These are phyloP conservation scores for Pterocarpus santalinus DNA, from an alignment of 306 rosid genomes.

Conservation along the genomic window DNA sequence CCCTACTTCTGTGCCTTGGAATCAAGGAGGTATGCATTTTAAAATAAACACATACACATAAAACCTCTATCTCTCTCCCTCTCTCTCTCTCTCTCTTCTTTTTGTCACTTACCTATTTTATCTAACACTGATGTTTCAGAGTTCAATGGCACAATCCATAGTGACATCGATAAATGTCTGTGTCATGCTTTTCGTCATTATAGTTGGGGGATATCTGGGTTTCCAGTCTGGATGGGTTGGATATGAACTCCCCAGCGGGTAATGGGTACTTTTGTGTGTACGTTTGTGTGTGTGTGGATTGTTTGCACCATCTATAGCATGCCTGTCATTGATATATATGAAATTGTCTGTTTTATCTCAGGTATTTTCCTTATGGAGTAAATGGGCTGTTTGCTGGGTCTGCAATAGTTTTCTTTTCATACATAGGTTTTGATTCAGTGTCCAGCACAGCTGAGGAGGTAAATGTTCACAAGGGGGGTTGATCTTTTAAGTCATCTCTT, in stretches of 20 bases:
- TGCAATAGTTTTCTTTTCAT: slow-evolving; percentile 78
- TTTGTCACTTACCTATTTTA: slow-evolving; percentile 27
- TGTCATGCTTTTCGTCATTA: slow-evolving; percentile 68
- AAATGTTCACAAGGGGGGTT: slow-evolving; percentile 25
- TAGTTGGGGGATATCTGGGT: slow-evolving; percentile 73
- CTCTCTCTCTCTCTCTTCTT: background rate
- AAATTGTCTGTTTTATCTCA: slow-evolving; percentile 46
- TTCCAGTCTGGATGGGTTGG: slow-evolving; percentile 78
- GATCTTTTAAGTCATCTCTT: too few relatives aligned
- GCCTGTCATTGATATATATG: slow-evolving; percentile 24
- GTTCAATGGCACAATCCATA: slow-evolving; percentile 69
- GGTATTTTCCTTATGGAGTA: slow-evolving; percentile 74
- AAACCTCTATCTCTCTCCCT: background rate
- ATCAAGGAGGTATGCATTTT: slow-evolving; percentile 67
- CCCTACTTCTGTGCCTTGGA: slow-evolving; percentile 71
- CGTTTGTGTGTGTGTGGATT: slow-evolving; percentile 7
- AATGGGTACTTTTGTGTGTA: slow-evolving; percentile 40
- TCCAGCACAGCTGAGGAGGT: slow-evolving; percentile 85
- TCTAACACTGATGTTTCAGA: slow-evolving; percentile 59
- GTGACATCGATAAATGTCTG: slow-evolving; percentile 65
- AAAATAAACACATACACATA: background rate
- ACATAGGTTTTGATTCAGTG: slow-evolving; percentile 80
- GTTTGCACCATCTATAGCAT: slow-evolving; percentile 27
- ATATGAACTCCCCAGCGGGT: slow-evolving; percentile 74
- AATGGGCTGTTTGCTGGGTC: slow-evolving; percentile 77